Evolutionary conservation across 2,329 filamentous ascomycete genomes (phyloP).

Genomic region (Colletotrichum sojae): DNA sequence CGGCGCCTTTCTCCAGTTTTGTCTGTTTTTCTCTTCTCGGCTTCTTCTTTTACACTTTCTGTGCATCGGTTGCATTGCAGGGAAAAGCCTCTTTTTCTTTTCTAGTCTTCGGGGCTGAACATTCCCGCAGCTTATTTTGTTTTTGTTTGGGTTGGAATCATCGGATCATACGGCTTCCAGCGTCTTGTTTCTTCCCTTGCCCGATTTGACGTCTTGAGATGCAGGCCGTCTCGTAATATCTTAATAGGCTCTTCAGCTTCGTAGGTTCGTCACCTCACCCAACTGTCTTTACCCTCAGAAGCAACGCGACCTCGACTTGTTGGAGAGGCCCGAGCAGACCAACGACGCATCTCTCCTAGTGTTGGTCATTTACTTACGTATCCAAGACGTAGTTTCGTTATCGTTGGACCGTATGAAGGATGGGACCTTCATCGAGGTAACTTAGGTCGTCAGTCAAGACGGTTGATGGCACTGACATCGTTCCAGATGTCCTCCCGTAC

Average conservation of each 20-base stretch:
- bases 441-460: neutral
- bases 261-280: conserved; percentile 24
- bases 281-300: neutral
- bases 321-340: no score
- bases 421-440: conserved; percentile 42
- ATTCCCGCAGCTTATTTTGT: conserved; percentile 20
- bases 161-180: conserved; percentile 18
- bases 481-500: conserved; percentile 58
- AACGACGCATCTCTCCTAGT: neutral
- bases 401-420: conserved; percentile 41
- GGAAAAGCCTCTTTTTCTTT: conserved; percentile 34
- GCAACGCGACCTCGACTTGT: neutral
- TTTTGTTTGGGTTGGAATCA: neutral
- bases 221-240: conserved; percentile 39
- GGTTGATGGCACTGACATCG: neutral
- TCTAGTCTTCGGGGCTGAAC: conserved; percentile 30
- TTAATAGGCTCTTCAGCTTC: conserved; percentile 30
- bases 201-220: conserved; percentile 19
- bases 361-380: conserved; percentile 11
- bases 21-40: conserved; percentile 26
- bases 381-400: conserved; percentile 17
- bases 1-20: conserved; percentile 10
- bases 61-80: conserved; percentile 20
- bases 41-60: conserved; percentile 29
- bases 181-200: conserved; percentile 16